Conservation (phyloP, 176 grass and related monocot genomes). For the Ananas comosus region DNA sequence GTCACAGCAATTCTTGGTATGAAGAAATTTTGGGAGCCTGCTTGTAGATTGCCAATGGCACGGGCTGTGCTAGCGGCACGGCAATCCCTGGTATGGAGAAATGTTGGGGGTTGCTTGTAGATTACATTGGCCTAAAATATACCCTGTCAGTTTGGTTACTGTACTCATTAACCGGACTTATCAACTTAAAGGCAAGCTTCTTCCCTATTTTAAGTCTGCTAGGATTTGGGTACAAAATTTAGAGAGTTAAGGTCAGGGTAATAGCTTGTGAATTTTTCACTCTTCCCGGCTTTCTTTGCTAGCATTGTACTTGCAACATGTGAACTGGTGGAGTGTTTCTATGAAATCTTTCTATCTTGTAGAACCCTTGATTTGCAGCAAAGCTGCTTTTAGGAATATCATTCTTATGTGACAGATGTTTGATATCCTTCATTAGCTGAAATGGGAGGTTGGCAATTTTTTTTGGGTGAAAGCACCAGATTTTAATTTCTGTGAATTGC, state of each 20-base stretch:
- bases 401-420: not conserved
- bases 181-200: not conserved
- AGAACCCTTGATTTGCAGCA: not conserved
- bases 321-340: not conserved
- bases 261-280: not conserved
- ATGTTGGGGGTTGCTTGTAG: not conserved
- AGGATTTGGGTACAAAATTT: not conserved
- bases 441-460: not conserved
- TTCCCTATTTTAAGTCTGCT: not conserved
- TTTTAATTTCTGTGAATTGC: not conserved
- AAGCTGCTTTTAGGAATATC: not conserved
- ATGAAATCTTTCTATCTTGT: not conserved
- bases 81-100: not conserved
- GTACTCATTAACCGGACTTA: not conserved
- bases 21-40: too few relatives aligned
- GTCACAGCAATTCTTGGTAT: too few relatives aligned
- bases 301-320: too few relatives aligned
- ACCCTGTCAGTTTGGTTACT: not conserved
- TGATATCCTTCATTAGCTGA: not conserved
- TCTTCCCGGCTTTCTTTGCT: too few relatives aligned
- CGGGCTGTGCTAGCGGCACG: too few relatives aligned
- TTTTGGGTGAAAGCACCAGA: not conserved
- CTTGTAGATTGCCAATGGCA: too few relatives aligned
- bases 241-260: not conserved
- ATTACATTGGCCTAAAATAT: not conserved